Base-by-base conservation (phyloP, 805 yeast species). In the Candida tammaniensis region DNA sequence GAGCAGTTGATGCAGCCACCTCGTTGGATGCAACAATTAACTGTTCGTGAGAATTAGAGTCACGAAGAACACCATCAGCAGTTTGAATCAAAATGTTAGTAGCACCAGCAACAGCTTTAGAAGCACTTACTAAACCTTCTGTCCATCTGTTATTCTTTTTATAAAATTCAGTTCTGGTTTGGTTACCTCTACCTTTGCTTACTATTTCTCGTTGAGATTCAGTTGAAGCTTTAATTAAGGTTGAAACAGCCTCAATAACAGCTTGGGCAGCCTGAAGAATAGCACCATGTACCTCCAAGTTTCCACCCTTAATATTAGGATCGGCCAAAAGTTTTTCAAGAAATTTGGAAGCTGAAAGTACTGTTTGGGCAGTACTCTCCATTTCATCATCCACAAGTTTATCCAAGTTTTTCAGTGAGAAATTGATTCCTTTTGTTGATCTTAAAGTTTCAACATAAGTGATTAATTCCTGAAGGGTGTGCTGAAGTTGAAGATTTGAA, bases 141-240 rank as follows among this genome's bases (percentile, higher is more conserved):
- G 96, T 86, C 96, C 96, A 87, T 49, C 91, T 73, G 57, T 80
- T 87, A 56, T 87, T 84, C 59, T 86, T 86, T 55, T 82, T 84
- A 61, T 88, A 88, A 56, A 82, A 87, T 28, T 83, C 84, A 10
- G 87, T 76, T 38, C 78, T 69, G 1, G 86, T 68, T 30, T 72
- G 77, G 0, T 78, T 57, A 3, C 91, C 91, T 39, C 72, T 70
- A 27, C 86, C 86, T 39, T 74, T 75, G 36, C 77, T 72, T 5
- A 82, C 91, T 52, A 87, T 86, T 58, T 87, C 96, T 38, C 74
- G 61, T 57, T 87, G 96, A 14, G 91, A 78, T 22, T 78, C 87
- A 17, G 86, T 79, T 2, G 95, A 86, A 3, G 93, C 82, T 43
- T 69, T 64, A 35, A 88, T 80, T 47, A 87, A 72, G 21, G 74